These are phyloP conservation scores for Colletotrichum acutatum DNA, from an alignment of 2,329 filamentous ascomycete genomes.

Conservation along the genomic window DNA sequence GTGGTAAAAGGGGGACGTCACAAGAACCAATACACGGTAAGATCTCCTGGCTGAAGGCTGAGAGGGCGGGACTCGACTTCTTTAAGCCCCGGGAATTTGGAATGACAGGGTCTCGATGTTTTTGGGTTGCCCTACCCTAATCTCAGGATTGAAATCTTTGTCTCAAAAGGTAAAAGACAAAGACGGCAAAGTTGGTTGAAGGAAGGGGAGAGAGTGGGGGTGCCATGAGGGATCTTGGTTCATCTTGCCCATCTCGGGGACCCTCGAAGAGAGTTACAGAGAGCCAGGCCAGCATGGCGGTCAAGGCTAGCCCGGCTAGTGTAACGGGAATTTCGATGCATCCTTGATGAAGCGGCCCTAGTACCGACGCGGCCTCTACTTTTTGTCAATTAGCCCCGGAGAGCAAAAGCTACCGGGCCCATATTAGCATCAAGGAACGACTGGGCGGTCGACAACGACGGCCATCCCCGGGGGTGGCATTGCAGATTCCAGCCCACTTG, in stretches of 20 bases:
- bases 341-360: not conserved
- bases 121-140: conserved; percentile 27
- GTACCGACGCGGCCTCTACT: conserved; percentile 7
- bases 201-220: conserved; percentile 19
- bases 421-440: not conserved
- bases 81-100: conserved; percentile 11
- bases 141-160: conserved; percentile 19
- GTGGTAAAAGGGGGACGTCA: not conserved
- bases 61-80: not conserved
- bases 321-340: conserved; percentile 9
- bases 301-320: not conserved
- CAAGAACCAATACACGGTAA: not conserved
- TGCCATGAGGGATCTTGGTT: conserved; percentile 10
- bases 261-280: not conserved
- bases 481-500: not conserved
- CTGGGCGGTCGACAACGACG: not conserved
- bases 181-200: not conserved
- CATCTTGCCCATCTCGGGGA: conserved; percentile 10
- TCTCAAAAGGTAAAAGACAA: conserved; percentile 27
- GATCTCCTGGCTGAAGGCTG: not conserved
- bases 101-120: not conserved
- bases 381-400: not conserved
- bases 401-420: not conserved
- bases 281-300: conserved; percentile 16
- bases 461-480: not conserved